A percentile compares a stretch with the other conserved stretches of the same genome.
Conservation (phyloP, 2,329 filamentous ascomycete species). For the Microsporum ferrugineum region DNA sequence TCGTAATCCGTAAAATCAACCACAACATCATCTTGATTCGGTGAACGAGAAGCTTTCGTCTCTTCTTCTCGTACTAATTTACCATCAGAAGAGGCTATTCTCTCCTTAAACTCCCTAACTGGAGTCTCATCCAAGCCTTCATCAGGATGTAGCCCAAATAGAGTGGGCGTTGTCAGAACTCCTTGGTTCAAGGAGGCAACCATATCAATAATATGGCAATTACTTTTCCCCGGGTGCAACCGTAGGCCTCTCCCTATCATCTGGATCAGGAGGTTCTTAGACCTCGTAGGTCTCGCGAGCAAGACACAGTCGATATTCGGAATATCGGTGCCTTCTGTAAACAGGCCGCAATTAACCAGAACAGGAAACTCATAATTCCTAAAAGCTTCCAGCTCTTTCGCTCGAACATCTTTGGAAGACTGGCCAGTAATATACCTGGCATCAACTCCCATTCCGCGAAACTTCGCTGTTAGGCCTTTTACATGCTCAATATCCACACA, state of each 20-base stretch:
- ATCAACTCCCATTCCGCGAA: conserved; percentile 66
- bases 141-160: conserved; percentile 82
- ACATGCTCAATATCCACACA: conserved; percentile 87
- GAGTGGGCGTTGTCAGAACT: conserved; percentile 77
- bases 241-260: conserved; percentile 97
- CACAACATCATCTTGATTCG: conserved; percentile 28
- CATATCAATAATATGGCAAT: conserved; percentile 96
- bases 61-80: not conserved
- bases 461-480: conserved; percentile 58
- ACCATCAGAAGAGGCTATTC: conserved; percentile 29
- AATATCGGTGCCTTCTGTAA: conserved; percentile 95
- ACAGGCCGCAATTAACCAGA: conserved; percentile 87
- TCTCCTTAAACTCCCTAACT: conserved; percentile 48
- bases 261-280: conserved; percentile 85
- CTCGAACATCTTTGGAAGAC: conserved; percentile 58
- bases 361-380: conserved; percentile 67
- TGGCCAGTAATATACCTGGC: conserved; percentile 78
- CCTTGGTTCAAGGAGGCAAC: conserved; percentile 75
- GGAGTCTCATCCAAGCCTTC: conserved; percentile 61
- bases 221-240: conserved; percentile 62
- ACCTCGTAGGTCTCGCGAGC: conserved; percentile 76
- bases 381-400: conserved; percentile 63
- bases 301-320: conserved; percentile 93
- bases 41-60: conserved; percentile 3
- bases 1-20: conserved; percentile 84